Percentiles rank a stretch among this genome's conserved stretches.
phyloP scores from a whole-genome alignment of 2,329 filamentous ascomycete species.

The Colletotrichum tofieldiae region DNA sequence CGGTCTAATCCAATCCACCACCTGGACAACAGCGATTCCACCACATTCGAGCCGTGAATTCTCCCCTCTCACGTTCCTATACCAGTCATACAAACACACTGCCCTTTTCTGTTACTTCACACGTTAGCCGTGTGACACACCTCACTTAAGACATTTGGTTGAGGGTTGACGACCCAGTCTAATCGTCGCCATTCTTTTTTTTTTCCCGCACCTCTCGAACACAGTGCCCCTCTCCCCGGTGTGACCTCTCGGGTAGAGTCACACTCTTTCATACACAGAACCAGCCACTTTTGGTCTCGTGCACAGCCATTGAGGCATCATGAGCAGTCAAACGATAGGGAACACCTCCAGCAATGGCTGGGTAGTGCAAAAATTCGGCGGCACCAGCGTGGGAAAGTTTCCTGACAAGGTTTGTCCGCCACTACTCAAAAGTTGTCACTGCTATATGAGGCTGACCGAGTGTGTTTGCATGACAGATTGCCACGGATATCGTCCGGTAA shows the following conservation, averaged over 20 bases:
- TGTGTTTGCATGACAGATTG: conserved; percentile 61
- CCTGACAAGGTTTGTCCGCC: conserved; percentile 72
- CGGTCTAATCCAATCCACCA: conserved; percentile 24
- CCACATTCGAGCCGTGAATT: conserved; percentile 13
- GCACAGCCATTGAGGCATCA: conserved; percentile 28
- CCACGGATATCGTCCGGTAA: conserved; percentile 79
- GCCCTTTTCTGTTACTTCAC: background rate
- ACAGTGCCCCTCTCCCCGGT: conserved; percentile 32
- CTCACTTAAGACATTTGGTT: background rate
- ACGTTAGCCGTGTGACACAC: background rate
- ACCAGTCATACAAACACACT: background rate
- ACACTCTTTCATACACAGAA: conserved; percentile 21
- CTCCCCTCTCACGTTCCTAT: conserved; percentile 11
- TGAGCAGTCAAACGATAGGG: conserved; percentile 42
- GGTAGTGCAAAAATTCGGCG: conserved; percentile 96
- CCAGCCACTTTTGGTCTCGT: conserved; percentile 8
- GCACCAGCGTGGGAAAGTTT: conserved; percentile 96
- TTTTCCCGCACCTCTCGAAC: conserved; percentile 28
- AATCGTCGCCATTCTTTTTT: conserved; percentile 37
- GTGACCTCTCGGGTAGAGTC: conserved; percentile 24
- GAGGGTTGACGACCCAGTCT: conserved; percentile 34
- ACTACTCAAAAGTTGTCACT: conserved; percentile 37
- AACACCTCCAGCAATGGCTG: conserved; percentile 69
- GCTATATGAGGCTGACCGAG: conserved; percentile 47
- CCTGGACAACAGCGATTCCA: conserved; percentile 11